Base-by-base conservation (phyloP, 2,329 filamentous ascomycete genomes). In the Helotiales sp. region DNA sequence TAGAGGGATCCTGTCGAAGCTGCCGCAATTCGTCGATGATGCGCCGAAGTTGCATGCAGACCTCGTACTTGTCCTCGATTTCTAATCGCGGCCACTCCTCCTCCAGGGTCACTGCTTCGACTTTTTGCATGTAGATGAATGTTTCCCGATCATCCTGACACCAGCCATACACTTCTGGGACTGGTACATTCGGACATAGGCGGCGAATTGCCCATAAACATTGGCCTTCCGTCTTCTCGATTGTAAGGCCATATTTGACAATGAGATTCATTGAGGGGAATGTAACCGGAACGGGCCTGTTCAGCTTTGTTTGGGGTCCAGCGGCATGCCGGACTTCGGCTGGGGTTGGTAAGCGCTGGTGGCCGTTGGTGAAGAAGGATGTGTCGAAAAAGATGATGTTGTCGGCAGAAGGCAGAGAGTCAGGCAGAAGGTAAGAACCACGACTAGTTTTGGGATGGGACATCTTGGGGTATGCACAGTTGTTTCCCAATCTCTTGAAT, bases 141-240 rank as follows among this genome's bases (percentile, higher is more conserved):
- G 38, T 52, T 33, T 59, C 30, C 1, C 47, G 47, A 6, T 40
- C 29, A 24, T 58, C 56, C 12, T 50, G 36, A 49, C 46, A 48
- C 56, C 56, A 55, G 36, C 52, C 56, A 40, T 55, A 58, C 5
- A 58, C 47, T 22, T 58, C 52, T 24, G 56, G 52, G 48, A 58
- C 56, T 10, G 56, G 52, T 2, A 58, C 51, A 25, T 44, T 46
- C n/a, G 34, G 36, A 8, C 27, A 36, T 10, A 58, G 15, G 25
- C 27, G 36, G 5, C 56, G 44, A 24, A 58, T 29, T 25, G 52
- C 47, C 56, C 46, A 54, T 13, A 54, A 9, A 42, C 51, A 54
- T 44, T 58, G 56, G 22, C 46, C 56, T 19, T 54, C 56, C 6
- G 46, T 12, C 2, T 31, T 47, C 2, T 8, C 51, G 12, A 58